Percentiles rank a stretch among this genome's conserved stretches.
Evolutionary conservation across 1,284 basidiomycete species (phyloP).

Genomic region (Microbotryomycetes sp.): DNA sequence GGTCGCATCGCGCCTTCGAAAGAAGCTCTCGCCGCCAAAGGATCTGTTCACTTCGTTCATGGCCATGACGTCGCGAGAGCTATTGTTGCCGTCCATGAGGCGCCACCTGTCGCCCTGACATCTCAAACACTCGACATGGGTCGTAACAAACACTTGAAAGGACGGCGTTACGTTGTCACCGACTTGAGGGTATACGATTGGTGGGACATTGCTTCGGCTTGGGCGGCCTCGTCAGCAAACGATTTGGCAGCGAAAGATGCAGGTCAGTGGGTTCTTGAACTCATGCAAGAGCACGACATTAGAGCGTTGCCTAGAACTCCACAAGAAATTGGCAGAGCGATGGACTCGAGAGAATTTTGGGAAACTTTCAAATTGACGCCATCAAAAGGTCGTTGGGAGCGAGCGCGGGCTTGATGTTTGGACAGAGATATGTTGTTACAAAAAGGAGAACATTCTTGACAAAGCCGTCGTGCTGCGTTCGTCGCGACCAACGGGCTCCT

Average conservation of each 20-base stretch:
- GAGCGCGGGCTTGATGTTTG: background rate
- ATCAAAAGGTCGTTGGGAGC: conserved; percentile 30
- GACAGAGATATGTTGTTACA: background rate
- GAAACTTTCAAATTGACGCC: conserved; percentile 37
- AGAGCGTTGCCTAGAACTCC: conserved; percentile 52
- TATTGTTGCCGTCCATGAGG: conserved; percentile 44
- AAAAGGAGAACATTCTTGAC: background rate
- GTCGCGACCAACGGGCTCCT: background rate
- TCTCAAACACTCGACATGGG: background rate
- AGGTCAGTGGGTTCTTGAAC: conserved; percentile 52
- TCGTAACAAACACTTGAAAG: background rate
- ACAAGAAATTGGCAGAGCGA: conserved; percentile 50
- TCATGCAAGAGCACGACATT: conserved; percentile 53
- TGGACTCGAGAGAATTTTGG: conserved; percentile 61
- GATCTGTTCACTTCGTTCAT: conserved; percentile 50
- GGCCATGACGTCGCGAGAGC: conserved; percentile 49
- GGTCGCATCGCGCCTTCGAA: conserved; percentile 52
- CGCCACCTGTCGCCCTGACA: conserved; percentile 27
- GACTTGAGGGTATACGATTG: conserved; percentile 58
- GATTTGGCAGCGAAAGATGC: conserved; percentile 32
- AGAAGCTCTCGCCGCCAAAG: conserved; percentile 52
- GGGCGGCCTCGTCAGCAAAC: background rate
- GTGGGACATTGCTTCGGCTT: conserved; percentile 59
- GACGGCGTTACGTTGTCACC: conserved; percentile 44
- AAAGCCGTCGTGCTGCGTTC: background rate